phyloP scores from a whole-genome alignment of 179 eudicot species.

The Heliamphora ciliata region DNA sequence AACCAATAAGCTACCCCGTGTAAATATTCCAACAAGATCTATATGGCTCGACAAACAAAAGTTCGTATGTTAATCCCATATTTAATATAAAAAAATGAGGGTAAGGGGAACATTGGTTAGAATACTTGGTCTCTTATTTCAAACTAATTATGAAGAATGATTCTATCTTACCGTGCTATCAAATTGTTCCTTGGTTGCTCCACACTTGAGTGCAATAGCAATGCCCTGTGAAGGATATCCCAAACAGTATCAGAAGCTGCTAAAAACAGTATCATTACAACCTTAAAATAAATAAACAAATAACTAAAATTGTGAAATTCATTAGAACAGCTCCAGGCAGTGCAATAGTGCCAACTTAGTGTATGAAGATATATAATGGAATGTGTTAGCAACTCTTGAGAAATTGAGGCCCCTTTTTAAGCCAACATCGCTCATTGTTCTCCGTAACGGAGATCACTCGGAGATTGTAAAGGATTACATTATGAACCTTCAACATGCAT shows the following conservation, averaged over 20 bases:
- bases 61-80: background rate
- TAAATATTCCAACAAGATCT: background rate
- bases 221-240: conserved; percentile 52
- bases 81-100: background rate
- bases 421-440: background rate
- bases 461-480: too few relatives aligned
- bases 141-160: background rate
- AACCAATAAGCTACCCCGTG: background rate
- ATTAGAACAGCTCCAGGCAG: background rate
- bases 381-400: background rate
- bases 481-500: too few relatives aligned
- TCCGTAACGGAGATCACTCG: too few relatives aligned
- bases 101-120: background rate
- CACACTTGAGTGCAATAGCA: conserved; percentile 91
- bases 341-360: background rate
- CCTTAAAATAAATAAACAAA: background rate
- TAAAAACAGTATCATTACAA: background rate
- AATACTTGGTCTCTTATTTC: background rate
- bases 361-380: background rate
- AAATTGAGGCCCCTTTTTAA: background rate
- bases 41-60: background rate
- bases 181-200: conserved; percentile 95
- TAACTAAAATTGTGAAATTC: background rate
- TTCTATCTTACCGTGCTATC: conserved; percentile 75
- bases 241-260: background rate